Conservation (phyloP, 2,329 filamentous ascomycete species). For the Neopestalotiopsis sp. region DNA sequence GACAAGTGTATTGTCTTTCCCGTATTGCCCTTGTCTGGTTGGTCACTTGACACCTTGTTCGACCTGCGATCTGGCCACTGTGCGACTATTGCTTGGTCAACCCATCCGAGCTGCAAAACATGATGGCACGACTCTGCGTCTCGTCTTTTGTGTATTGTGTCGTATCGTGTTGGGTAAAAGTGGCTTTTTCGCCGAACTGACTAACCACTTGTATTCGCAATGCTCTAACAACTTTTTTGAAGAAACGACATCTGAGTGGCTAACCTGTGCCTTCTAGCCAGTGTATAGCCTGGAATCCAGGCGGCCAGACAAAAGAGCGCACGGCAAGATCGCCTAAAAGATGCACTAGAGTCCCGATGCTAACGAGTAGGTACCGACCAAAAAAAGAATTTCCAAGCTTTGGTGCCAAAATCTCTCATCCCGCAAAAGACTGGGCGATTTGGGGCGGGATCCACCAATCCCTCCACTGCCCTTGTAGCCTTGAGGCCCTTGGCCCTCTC, state of each 20-base stretch:
- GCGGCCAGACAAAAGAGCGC: background rate
- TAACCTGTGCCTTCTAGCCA: background rate
- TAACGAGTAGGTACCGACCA: background rate
- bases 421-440: background rate
- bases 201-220: background rate
- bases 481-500: background rate
- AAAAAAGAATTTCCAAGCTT: conserved; percentile 17
- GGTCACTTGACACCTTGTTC: background rate
- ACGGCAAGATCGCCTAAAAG: background rate
- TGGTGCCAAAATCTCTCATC: conserved; percentile 2
- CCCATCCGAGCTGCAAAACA: background rate
- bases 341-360: background rate
- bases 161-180: too few relatives aligned
- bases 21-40: background rate
- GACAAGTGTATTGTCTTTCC: background rate
- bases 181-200: background rate
- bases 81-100: background rate
- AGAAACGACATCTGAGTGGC: background rate
- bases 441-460: background rate
- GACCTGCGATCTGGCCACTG: background rate
- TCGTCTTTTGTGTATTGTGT: background rate
- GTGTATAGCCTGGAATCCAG: background rate
- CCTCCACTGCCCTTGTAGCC: background rate
- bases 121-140: background rate
- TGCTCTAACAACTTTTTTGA: background rate